Evolutionary conservation across 2,329 filamentous ascomycete genomes (phyloP), one percentile per base, ranked within the genome.

Genomic region (Lecanicillium sp.): DNA sequence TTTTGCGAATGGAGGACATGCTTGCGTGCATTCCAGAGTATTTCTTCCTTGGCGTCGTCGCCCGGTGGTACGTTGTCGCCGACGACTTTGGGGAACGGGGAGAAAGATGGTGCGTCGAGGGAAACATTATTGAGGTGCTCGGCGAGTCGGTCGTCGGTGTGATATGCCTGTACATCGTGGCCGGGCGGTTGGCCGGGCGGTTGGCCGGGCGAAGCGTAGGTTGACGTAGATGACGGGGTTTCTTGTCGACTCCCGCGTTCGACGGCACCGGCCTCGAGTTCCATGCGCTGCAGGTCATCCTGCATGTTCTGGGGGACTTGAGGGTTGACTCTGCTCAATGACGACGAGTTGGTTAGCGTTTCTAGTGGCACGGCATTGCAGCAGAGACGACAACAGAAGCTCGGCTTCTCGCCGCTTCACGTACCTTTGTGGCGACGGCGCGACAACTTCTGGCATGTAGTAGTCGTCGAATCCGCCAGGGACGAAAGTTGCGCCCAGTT

Each of bases 291-390:
- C 48, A 98, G 76, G 63, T 85, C 90, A 55, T 94, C 83, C 67
- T 95, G 88, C 78, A 98, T 95, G 64, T 95, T 90, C 64, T 90
- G 85, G 50, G 90, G 87, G 49, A 95, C 88, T 71, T 95, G 88
- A 59, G 87, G 85, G 80, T 90, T 95, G 55, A 94, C 79, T 68
- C 87, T 94, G 62, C n/a, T n/a, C n/a, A n/a, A n/a, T n/a, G n/a
- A n/a, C n/a, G n/a, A n/a, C n/a, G n/a, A n/a, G n/a, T n/a, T n/a
- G n/a, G n/a, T n/a, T n/a, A n/a, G n/a, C n/a, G n/a, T n/a, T n/a
- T n/a, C n/a, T n/a, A n/a, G n/a, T 40, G 14, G 5, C 14, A 20
- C 16, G 14, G 16, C 5, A 6, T 13, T 15, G 25, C 16, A 17
- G n/a, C n/a, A n/a, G n/a, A n/a, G n/a, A n/a, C n/a, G n/a, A n/a